A percentile compares a stretch with the other conserved stretches of the same genome.
phyloP scores from a whole-genome alignment of 495 filamentous ascomycete genomes.

The Lophium mytilinum region DNA sequence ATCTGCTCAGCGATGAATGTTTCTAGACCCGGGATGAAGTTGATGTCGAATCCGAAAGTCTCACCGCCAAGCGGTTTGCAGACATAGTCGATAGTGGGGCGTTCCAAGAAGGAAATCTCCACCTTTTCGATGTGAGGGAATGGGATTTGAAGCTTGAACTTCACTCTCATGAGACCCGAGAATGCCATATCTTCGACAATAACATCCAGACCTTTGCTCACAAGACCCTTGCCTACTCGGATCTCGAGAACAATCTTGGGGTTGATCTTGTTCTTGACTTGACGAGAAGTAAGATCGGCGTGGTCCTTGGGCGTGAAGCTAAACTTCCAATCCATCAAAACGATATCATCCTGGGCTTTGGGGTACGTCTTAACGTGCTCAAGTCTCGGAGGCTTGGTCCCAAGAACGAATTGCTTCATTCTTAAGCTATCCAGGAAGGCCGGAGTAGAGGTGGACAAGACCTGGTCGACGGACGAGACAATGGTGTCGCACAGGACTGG shows the following conservation, averaged over 20 bases:
- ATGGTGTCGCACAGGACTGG: constrained; percentile 87
- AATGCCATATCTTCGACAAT: constrained; percentile 98
- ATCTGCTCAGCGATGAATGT: constrained; percentile 93
- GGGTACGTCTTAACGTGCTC: constrained; percentile 98
- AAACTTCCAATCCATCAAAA: constrained; percentile 99
- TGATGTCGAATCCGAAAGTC: constrained; percentile 93
- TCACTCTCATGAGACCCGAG: constrained; percentile 87
- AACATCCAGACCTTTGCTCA: constrained; percentile 93
- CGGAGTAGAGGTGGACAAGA: constrained; percentile 83
- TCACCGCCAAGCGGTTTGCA: constrained; percentile 97
- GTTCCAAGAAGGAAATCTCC: constrained; percentile 78
- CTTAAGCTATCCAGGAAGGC: constrained; percentile 88
- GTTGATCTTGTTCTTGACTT: constrained; percentile 91
- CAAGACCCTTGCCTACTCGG: constrained; percentile 83
- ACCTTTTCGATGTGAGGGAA: constrained; percentile 92
- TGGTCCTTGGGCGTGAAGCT: constrained; percentile 96
- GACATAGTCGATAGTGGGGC: constrained; percentile 80
- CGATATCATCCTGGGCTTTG: constrained; percentile 86
- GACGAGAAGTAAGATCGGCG: constrained; percentile 79
- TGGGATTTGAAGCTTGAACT: constrained; percentile 90
- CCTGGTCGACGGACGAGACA: constrained; percentile 88
- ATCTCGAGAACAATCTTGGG: constrained; percentile 94
- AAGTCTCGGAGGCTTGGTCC: constrained; percentile 88
- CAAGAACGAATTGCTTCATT: constrained; percentile 83
- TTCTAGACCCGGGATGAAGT: constrained; percentile 92